A percentile compares a stretch with the other conserved stretches of the same genome.
phyloP scores from a whole-genome alignment of 2,329 filamentous ascomycete genomes.

The Aspergillus sp. region DNA sequence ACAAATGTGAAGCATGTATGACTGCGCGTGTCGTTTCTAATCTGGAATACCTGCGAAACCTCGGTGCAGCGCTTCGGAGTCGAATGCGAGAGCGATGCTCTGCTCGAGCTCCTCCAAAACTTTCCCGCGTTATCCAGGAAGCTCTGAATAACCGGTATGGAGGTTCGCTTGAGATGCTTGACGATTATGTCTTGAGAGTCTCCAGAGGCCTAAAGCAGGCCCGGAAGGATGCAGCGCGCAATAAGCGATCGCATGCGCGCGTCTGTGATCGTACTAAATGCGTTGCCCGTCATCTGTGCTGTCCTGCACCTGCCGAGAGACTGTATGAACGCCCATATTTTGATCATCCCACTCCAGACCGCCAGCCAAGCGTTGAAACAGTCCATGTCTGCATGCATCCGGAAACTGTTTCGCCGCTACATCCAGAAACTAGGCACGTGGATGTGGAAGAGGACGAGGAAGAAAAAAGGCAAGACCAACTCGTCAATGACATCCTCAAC shows the following conservation, averaged over 20 bases:
- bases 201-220: conserved; percentile 17
- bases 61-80: conserved; percentile 31
- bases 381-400: background rate
- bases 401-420: background rate
- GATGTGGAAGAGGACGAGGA: background rate
- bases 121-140: conserved; percentile 32
- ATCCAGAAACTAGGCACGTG: no score
- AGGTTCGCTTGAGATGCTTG: background rate
- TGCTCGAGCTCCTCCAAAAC: conserved; percentile 21
- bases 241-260: background rate
- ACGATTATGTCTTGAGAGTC: conserved; percentile 3
- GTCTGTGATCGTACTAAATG: background rate
- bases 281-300: background rate
- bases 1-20: conserved; percentile 41
- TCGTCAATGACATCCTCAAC: background rate
- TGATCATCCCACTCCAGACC: background rate
- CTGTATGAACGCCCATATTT: background rate
- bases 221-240: conserved; percentile 1
- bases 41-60: conserved; percentile 26
- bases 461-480: background rate
- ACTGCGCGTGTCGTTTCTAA: conserved; percentile 31
- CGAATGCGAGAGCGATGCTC: conserved; percentile 28
- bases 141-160: conserved; percentile 21
- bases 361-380: background rate
- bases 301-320: background rate